phyloP scores from a whole-genome alignment of 2,329 filamentous ascomycete genomes.

The Claviceps purpurea region DNA sequence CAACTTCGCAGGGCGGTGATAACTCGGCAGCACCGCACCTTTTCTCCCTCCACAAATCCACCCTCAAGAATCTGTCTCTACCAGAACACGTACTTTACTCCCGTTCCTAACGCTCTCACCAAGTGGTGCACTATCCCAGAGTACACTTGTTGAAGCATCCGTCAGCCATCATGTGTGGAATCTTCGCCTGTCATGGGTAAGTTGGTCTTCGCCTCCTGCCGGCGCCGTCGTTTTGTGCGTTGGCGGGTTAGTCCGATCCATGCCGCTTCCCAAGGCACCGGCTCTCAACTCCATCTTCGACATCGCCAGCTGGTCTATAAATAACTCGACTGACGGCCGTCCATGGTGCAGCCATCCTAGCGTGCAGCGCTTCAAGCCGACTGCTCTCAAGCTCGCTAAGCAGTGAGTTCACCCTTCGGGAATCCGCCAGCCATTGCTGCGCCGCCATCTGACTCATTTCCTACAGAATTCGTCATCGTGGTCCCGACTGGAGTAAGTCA shows the following conservation, averaged over 20 bases:
- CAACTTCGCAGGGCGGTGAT: too few relatives aligned
- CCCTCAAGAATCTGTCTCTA: too few relatives aligned
- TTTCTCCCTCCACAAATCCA: too few relatives aligned
- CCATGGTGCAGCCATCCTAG: slow-evolving; percentile 57
- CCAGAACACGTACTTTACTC: too few relatives aligned
- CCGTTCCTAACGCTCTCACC: too few relatives aligned
- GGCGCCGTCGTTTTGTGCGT: slow-evolving; percentile 7
- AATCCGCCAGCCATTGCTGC: not conserved
- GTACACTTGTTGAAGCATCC: not conserved
- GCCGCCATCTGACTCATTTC: slow-evolving; percentile 5
- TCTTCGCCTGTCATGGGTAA: slow-evolving; percentile 89
- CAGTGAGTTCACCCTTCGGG: slow-evolving; percentile 46
- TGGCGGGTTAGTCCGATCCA: slow-evolving; percentile 15
- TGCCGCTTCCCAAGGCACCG: slow-evolving; percentile 5
- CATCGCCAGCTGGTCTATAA: not conserved
- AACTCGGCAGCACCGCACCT: too few relatives aligned
- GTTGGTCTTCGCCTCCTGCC: slow-evolving; percentile 18
- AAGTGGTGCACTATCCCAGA: too few relatives aligned
- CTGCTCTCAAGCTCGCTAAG: slow-evolving; percentile 84
- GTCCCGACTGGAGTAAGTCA: slow-evolving; percentile 92
- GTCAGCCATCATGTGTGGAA: slow-evolving; percentile 72
- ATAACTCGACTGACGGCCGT: slow-evolving; percentile 5
- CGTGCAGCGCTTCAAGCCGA: slow-evolving; percentile 93
- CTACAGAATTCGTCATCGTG: slow-evolving; percentile 76
- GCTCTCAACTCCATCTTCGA: slow-evolving; percentile 18